Evolutionary conservation across 2,329 filamentous ascomycete species (phyloP), one percentile per base, ranked within the genome.

Genomic region (Colletotrichum sp.): DNA sequence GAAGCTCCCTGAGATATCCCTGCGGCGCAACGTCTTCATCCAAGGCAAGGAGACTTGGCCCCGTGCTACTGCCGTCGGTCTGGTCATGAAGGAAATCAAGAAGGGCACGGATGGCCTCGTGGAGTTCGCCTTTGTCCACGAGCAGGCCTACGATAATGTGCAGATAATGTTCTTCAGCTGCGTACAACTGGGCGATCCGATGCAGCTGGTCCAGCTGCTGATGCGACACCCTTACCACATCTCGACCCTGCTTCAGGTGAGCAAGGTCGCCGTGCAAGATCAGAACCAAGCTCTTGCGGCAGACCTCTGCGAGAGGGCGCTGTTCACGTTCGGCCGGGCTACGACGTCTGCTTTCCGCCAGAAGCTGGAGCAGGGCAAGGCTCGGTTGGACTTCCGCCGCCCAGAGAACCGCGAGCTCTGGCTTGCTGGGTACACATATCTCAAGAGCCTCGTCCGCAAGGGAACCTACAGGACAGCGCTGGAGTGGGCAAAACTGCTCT

Each of bases 381-480:
- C 95, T 8, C 91, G 95, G 18, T 86, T 99, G 12, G 92, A 96
- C 81, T 99, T 98, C 82, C 86, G 89, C 24, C 89, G 95, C 48
- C 93, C 94, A 0, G 96, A 98, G 83, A 99, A 99, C 83, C 91
- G 97, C 59, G 96, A 99, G 83, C 93, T 99, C 78, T 98, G 95
- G 93, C 91, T 99, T 44, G 95, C 95, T 2, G 95, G 93, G 10
- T 98, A 96, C 88, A 93, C 96, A 79, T 98, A 98, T 81, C 93
- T 99, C 80, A 92, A 91, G 79, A 97, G 95, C 79, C 88, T 99
- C 26, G 90, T 95, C 18, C 93, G 95, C 85, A 96, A 98, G 80
- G 96, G 96, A n/a, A 98, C 96, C 2, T 98, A 95, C 89, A 91
- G 96, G 63, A 99, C 97, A 1, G 95, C 96, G 0, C 92, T 98